Percentiles rank a stretch among this genome's conserved stretches.
Conservation (phyloP, 2,329 filamentous ascomycete species). For the Cladorrhinum sp. region DNA sequence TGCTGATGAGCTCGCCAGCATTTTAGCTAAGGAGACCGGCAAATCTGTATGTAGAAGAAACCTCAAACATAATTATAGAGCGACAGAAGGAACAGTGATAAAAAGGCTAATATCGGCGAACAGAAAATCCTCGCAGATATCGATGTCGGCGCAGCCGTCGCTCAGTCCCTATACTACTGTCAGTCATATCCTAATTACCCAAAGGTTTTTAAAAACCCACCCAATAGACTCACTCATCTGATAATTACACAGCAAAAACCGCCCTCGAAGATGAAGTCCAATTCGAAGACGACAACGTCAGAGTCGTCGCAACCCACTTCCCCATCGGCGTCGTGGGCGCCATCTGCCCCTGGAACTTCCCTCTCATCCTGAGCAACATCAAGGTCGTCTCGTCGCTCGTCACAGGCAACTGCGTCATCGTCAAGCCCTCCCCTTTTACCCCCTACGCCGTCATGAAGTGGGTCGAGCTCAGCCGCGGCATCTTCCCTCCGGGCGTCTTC, state of each 20-base stretch:
- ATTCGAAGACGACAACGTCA: slow-evolving; percentile 30
- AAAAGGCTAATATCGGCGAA: not conserved
- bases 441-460: slow-evolving; percentile 52
- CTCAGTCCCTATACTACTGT: slow-evolving; percentile 3
- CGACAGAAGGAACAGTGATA: too few species aligned
- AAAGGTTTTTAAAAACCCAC: not conserved
- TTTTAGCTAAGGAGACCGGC: slow-evolving; percentile 50
- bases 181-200: not conserved
- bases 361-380: slow-evolving; percentile 44
- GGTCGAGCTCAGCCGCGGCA: slow-evolving; percentile 45
- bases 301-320: slow-evolving; percentile 11
- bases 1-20: slow-evolving; percentile 40
- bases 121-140: slow-evolving; percentile 7
- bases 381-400: slow-evolving; percentile 50
- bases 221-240: not conserved
- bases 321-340: slow-evolving; percentile 51
- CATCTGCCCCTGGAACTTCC: slow-evolving; percentile 62
- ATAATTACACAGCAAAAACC: not conserved
- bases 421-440: slow-evolving; percentile 58
- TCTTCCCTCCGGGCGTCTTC: slow-evolving; percentile 55
- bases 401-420: slow-evolving; percentile 52
- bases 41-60: slow-evolving; percentile 48
- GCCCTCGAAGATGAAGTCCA: slow-evolving; percentile 46
- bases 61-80: too few species aligned
- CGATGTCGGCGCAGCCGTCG: slow-evolving; percentile 4